Evolutionary conservation across 163 green algal species (phyloP).

Genomic region (Scenedesmus sp.): DNA sequence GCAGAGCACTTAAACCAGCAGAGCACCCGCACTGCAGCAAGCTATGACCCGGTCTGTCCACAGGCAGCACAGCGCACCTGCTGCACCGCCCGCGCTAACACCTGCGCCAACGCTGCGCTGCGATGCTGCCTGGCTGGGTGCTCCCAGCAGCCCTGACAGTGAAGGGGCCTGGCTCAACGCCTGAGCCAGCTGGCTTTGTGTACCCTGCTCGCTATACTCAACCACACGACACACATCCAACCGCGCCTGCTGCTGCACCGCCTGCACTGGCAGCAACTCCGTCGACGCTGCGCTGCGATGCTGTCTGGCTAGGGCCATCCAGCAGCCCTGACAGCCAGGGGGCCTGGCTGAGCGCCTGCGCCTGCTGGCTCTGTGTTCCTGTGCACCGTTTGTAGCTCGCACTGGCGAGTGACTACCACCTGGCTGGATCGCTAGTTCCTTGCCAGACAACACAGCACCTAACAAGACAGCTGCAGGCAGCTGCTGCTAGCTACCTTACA

Average conservation of each 20-base stretch:
- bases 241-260: slow-evolving; percentile 22
- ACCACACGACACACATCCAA: too few species aligned
- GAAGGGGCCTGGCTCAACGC: slow-evolving; percentile 44
- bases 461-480: not conserved
- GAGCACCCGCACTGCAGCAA: too few species aligned
- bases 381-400: too few species aligned
- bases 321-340: slow-evolving; percentile 37
- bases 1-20: too few species aligned
- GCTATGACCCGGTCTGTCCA: too few species aligned
- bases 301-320: not conserved
- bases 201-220: too few species aligned
- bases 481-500: not conserved
- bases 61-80: not conserved
- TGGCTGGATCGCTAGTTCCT: too few species aligned
- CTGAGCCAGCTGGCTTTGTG: slow-evolving; percentile 29
- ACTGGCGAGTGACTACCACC: too few species aligned
- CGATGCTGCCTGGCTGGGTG: not conserved
- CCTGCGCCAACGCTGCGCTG: not conserved
- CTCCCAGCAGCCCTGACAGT: slow-evolving; percentile 23
- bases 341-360: slow-evolving; percentile 48
- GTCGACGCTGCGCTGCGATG: not conserved
- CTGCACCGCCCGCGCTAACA: not conserved
- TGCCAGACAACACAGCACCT: not conserved
- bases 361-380: slow-evolving; percentile 19
- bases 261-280: not conserved